Evolutionary conservation across 176 grass and related monocot genomes (phyloP).

Genomic region (Cymbopogon citratus): DNA sequence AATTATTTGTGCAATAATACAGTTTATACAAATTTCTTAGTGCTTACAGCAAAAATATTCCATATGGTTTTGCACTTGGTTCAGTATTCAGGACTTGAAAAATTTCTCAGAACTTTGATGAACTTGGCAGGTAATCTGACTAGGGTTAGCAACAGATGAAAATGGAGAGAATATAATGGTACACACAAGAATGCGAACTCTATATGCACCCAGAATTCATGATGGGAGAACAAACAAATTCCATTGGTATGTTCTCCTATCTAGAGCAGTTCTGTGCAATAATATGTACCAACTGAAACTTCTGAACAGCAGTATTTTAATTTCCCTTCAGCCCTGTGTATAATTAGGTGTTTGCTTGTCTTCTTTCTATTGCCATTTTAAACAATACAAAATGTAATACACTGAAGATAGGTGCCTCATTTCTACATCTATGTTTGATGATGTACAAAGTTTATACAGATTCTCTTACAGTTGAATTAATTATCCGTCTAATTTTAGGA

Average conservation of each 20-base stretch:
- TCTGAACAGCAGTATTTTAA: background rate
- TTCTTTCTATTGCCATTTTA: background rate
- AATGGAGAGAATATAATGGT: conserved; percentile 87
- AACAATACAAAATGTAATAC: background rate
- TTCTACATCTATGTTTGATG: too few species aligned
- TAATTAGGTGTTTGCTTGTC: background rate
- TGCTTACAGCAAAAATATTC: too few species aligned
- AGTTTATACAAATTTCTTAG: too few species aligned
- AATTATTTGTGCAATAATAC: too few species aligned
- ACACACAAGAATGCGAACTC: conserved; percentile 71
- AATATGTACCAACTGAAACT: background rate
- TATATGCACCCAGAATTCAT: conserved; percentile 93
- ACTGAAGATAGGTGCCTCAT: background rate
- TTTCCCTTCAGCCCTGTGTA: background rate
- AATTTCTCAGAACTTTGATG: conserved; percentile 91
- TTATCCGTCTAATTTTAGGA: too few species aligned
- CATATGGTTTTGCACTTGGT: too few species aligned
- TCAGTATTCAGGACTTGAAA: too few species aligned
- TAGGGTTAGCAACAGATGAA: conserved; percentile 85
- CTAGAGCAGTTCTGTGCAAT: background rate
- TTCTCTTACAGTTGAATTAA: too few species aligned
- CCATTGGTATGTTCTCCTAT: conserved; percentile 65
- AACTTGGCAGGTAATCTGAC: conserved; percentile 92
- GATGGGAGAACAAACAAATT: conserved; percentile 93
- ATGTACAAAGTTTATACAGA: too few species aligned